These are phyloP conservation scores for Theobroma cacao DNA, from an alignment of 345 rosid species.

Conservation along the genomic window DNA sequence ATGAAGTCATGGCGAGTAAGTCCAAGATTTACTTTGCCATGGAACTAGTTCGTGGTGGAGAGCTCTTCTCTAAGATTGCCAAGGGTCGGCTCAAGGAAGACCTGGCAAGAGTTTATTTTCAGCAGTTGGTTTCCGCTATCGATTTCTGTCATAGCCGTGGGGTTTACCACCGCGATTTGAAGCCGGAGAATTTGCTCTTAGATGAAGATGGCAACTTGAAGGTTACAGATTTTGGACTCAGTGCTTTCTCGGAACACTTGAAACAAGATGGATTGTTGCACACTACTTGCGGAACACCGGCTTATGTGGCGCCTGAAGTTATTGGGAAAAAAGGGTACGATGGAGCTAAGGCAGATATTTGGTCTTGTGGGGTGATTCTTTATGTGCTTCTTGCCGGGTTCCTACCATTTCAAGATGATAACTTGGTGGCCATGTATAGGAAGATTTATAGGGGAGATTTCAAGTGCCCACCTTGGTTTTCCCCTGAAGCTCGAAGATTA, in stretches of 20 bases:
- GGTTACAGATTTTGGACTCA: conserved; percentile 86
- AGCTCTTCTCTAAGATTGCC: conserved; percentile 61
- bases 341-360: conserved; percentile 85
- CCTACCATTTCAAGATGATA: conserved; percentile 83
- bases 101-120: conserved; percentile 69
- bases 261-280: conserved; percentile 76
- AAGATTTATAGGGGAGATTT: conserved; percentile 87
- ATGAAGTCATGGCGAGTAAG: conserved; percentile 95
- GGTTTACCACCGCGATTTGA: conserved; percentile 84
- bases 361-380: conserved; percentile 95
- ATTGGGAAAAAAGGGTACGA: conserved; percentile 83
- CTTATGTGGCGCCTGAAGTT: conserved; percentile 92
- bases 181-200: conserved; percentile 81
- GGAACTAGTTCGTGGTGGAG: conserved; percentile 95
- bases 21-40: conserved; percentile 91
- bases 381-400: conserved; percentile 87
- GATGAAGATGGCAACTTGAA: conserved; percentile 78
- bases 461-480: conserved; percentile 88
- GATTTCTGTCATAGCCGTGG: conserved; percentile 97
- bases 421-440: conserved; percentile 73
- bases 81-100: conserved; percentile 78
- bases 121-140: conserved; percentile 73
- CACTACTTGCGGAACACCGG: conserved; percentile 92
- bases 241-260: conserved; percentile 73
- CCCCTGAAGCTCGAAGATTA: conserved; percentile 69